Conservation (phyloP, 2,329 filamentous ascomycete species). For the Aspergillus eucalypticola region DNA sequence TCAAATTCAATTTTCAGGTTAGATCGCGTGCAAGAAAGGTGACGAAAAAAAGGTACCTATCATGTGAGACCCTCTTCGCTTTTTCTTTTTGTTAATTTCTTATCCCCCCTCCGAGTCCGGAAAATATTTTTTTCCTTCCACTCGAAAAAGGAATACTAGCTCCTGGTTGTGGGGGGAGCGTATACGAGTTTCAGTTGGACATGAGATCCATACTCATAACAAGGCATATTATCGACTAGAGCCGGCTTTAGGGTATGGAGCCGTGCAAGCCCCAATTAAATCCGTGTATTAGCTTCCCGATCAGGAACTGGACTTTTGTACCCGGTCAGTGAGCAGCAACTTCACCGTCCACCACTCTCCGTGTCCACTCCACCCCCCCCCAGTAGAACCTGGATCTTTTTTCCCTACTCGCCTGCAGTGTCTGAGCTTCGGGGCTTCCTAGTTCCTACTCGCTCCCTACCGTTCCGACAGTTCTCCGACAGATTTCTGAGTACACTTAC, state of each 20-base stretch:
- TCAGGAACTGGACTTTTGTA: slow-evolving; percentile 10
- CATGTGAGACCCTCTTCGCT: neutral
- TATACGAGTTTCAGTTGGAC: neutral
- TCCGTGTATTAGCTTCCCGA: neutral
- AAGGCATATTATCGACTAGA: neutral
- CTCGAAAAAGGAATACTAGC: neutral
- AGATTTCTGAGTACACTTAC: neutral
- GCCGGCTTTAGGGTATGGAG: neutral
- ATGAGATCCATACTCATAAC: neutral
- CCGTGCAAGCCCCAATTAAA: slow-evolving; percentile 2
- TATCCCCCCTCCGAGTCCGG: neutral
- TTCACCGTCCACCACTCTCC: neutral
- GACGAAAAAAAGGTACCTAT: neutral
- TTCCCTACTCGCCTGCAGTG: neutral
- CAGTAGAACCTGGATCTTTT: neutral
- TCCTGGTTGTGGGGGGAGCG: neutral
- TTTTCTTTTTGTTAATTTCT: neutral
- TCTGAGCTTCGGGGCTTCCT: neutral
- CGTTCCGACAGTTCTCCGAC: neutral
- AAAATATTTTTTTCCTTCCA: neutral
- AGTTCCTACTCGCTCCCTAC: neutral
- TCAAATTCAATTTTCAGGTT: neutral
- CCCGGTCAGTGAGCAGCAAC: neutral
- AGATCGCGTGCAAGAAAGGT: neutral
- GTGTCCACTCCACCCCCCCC: neutral